phyloP scores from a whole-genome alignment of 495 filamentous ascomycete genomes.

The Aspergillus leporis region DNA sequence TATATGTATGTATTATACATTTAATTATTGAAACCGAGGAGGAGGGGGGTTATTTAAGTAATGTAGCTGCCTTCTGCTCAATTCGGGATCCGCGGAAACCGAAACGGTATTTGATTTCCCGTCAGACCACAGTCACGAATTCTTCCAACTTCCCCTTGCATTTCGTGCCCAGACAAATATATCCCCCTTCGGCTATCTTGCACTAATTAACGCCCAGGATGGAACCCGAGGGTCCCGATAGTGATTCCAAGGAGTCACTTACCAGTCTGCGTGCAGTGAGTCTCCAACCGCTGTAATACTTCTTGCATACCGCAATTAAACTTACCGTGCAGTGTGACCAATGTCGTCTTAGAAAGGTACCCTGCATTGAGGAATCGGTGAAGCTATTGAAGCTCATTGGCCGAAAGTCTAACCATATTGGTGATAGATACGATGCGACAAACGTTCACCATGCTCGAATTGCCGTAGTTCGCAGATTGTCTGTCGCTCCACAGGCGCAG shows the following conservation, averaged over 20 bases:
- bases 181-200: not conserved
- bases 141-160: not conserved
- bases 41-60: too few species aligned
- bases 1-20: too few species aligned
- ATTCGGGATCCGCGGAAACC: slow-evolving; percentile 24
- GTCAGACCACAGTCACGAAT: not conserved
- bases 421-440: slow-evolving; percentile 46
- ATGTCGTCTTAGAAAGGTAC: slow-evolving; percentile 53
- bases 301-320: not conserved
- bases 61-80: not conserved
- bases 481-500: slow-evolving; percentile 60
- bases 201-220: slow-evolving; percentile 18
- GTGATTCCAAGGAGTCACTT: slow-evolving; percentile 26
- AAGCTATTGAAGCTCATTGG: not conserved
- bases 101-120: slow-evolving; percentile 4
- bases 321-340: slow-evolving; percentile 46
- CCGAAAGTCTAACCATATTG: not conserved
- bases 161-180: not conserved
- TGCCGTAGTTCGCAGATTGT: slow-evolving; percentile 44
- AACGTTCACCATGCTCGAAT: slow-evolving; percentile 47
- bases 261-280: slow-evolving; percentile 34
- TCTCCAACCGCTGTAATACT: slow-evolving; percentile 18
- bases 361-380: not conserved
- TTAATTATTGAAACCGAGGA: too few species aligned
- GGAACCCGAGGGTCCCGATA: slow-evolving; percentile 41